A percentile compares a stretch with the other conserved stretches of the same genome.
Conservation (phyloP, 805 yeast genomes). For the Starmerella tilneyi region DNA sequence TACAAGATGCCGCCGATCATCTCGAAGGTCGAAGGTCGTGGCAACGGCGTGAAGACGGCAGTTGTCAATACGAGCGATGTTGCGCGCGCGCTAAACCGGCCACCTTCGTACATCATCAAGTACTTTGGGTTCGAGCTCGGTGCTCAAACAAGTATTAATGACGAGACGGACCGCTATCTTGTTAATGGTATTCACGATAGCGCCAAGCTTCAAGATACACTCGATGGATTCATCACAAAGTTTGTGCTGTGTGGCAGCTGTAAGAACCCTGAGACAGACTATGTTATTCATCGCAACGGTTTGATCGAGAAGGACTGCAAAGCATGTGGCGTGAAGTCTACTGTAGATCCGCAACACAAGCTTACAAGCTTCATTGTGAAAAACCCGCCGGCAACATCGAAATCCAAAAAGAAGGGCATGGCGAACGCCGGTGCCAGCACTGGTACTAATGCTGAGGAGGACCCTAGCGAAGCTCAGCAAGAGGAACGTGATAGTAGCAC, state of each 20-base stretch:
- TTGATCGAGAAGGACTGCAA: constrained; percentile 84
- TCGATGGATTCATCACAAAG: constrained; percentile 88
- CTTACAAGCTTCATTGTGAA: constrained; percentile 77
- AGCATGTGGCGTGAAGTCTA: constrained; percentile 90
- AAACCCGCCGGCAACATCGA: constrained; percentile 56
- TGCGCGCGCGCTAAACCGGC: constrained; percentile 88
- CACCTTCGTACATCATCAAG: constrained; percentile 83
- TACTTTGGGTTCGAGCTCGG: constrained; percentile 95
- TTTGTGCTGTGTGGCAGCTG: constrained; percentile 91
- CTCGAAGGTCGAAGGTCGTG: constrained; percentile 96
- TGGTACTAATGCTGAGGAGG: constrained; percentile 25
- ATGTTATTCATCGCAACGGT: constrained; percentile 65
- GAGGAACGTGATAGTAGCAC: constrained; percentile 56
- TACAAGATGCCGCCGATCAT: constrained; percentile 98
- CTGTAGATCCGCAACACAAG: constrained; percentile 76
- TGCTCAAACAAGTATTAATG: constrained; percentile 82
- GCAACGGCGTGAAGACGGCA: constrained; percentile 97
- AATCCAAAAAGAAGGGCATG: constrained; percentile 58
- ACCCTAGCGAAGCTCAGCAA: constrained; percentile 29
- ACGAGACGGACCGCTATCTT: constrained; percentile 70
- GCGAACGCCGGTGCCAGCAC: constrained; percentile 53
- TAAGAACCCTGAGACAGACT: constrained; percentile 95
- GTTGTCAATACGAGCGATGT: constrained; percentile 84
- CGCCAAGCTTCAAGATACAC: constrained; percentile 76
- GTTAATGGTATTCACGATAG: constrained; percentile 94